A percentile compares a stretch with the other conserved stretches of the same genome.
These are phyloP conservation scores for Rhizophora mangle DNA, from an alignment of 345 rosid genomes.

Conservation along the genomic window DNA sequence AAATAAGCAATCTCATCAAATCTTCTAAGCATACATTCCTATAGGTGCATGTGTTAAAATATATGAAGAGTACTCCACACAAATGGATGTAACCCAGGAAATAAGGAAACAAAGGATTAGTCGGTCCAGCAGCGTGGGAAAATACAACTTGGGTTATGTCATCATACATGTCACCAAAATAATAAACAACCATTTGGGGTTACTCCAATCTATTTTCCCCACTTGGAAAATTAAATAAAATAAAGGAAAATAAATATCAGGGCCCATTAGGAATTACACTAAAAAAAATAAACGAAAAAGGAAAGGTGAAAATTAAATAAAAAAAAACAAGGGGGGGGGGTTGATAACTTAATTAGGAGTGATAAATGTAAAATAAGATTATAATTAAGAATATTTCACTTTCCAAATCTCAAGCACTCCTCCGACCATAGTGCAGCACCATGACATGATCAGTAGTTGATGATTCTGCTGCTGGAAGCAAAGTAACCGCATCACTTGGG, in stretches of 20 bases:
- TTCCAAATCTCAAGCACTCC: slow-evolving; percentile 28
- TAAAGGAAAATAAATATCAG: slow-evolving; percentile 13
- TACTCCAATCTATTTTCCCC: slow-evolving; percentile 32
- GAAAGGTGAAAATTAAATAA: background rate
- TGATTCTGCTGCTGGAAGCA: slow-evolving; percentile 51
- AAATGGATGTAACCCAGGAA: background rate
- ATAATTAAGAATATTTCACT: background rate
- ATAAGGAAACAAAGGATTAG: slow-evolving; percentile 14
- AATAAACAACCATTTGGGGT: slow-evolving; percentile 25
- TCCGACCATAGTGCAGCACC: slow-evolving; percentile 83
- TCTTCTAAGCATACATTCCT: too few species aligned
- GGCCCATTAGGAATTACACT: slow-evolving; percentile 18
- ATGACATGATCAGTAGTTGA: slow-evolving; percentile 76
- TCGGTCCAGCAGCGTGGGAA: slow-evolving; percentile 11
- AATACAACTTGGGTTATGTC: slow-evolving; percentile 28
- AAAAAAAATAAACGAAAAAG: background rate
- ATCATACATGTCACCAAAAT: slow-evolving; percentile 20
- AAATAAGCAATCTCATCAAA: too few species aligned
- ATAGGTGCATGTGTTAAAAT: too few species aligned
- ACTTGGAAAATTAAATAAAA: slow-evolving; percentile 20
- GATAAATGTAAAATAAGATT: slow-evolving; percentile 17
- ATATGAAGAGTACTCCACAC: too few species aligned
- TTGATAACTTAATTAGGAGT: slow-evolving; percentile 29
- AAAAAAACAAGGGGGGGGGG: background rate
- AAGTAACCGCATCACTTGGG: slow-evolving; percentile 49